phyloP scores from a whole-genome alignment of 495 filamentous ascomycete genomes.

The Astrothelium subdiscretum region DNA sequence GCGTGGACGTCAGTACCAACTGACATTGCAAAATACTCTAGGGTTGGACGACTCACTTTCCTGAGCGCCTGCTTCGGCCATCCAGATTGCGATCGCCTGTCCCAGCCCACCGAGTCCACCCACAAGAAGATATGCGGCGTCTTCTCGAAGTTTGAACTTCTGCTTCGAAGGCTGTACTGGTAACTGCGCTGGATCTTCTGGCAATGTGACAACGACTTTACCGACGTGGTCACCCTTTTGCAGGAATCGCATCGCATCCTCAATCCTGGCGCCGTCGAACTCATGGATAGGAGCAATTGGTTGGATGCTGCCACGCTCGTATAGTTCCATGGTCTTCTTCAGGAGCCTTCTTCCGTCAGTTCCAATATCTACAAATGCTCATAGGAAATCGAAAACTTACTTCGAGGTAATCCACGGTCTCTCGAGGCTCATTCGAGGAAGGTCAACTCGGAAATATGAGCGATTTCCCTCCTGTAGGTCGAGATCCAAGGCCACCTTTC shows the following conservation, averaged over 20 bases:
- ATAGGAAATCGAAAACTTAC: not conserved
- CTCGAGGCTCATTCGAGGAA: not conserved
- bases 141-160: not conserved
- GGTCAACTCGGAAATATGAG: not conserved
- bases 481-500: conserved; percentile 5
- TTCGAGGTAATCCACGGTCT: not conserved
- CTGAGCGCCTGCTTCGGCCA: not conserved
- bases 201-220: conserved; percentile 40
- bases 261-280: conserved; percentile 27
- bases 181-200: not conserved
- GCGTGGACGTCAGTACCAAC: not conserved
- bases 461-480: conserved; percentile 3
- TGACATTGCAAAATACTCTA: not conserved
- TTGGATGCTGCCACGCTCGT: not conserved
- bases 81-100: not conserved
- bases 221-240: conserved; percentile 46
- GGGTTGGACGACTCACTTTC: not conserved
- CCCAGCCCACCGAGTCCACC: conserved; percentile 40
- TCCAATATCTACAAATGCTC: not conserved
- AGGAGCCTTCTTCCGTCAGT: not conserved
- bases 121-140: conserved; percentile 34
- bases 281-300: not conserved
- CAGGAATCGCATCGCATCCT: conserved; percentile 44
- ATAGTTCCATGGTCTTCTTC: conserved; percentile 3
- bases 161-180: not conserved